A percentile compares a stretch with the other conserved stretches of the same genome.
These are phyloP conservation scores for Kwoniella newhampshirensis DNA, from an alignment of 768 basidiomycete species.

Conservation along the genomic window DNA sequence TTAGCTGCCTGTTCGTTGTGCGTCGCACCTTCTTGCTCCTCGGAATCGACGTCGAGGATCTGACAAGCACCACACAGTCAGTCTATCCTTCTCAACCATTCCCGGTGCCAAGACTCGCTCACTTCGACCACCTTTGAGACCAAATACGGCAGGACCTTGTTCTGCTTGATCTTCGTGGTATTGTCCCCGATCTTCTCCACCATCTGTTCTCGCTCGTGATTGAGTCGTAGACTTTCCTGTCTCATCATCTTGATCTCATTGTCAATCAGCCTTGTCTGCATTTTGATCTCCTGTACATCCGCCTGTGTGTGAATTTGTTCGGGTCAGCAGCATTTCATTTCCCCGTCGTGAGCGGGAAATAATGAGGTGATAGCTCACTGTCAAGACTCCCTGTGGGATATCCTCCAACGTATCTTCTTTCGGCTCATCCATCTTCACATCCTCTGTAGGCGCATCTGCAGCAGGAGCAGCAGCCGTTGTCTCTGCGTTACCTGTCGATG, in stretches of 20 bases:
- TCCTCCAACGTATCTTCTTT: conserved; percentile 77
- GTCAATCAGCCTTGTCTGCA: conserved; percentile 87
- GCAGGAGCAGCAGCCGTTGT: conserved; percentile 11
- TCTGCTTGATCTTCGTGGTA: conserved; percentile 97
- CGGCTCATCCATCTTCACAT: conserved; percentile 46
- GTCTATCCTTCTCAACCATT: no score
- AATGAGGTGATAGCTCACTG: conserved; percentile 55
- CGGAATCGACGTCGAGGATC: conserved; percentile 93
- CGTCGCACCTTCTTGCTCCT: conserved; percentile 91
- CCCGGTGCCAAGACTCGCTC: conserved; percentile 29
- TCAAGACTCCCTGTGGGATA: conserved; percentile 82
- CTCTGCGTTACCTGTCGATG: background rate
- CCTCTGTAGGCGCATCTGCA: conserved; percentile 23
- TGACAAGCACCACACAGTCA: conserved; percentile 55
- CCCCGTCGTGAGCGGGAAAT: background rate
- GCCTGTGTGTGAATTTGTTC: conserved; percentile 22
- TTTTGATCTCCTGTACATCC: conserved; percentile 79
- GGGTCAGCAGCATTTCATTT: background rate
- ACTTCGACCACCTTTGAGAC: conserved; percentile 98
- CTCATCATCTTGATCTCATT: conserved; percentile 99
- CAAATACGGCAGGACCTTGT: conserved; percentile 96
- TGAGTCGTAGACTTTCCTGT: conserved; percentile 84
- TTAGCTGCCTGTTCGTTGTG: conserved; percentile 94
- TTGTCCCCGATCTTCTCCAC: conserved; percentile 98
- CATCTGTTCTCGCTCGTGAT: conserved; percentile 95